Base-by-base conservation (phyloP, 1,139 yeast species). In the Candida gigantensis region DNA sequence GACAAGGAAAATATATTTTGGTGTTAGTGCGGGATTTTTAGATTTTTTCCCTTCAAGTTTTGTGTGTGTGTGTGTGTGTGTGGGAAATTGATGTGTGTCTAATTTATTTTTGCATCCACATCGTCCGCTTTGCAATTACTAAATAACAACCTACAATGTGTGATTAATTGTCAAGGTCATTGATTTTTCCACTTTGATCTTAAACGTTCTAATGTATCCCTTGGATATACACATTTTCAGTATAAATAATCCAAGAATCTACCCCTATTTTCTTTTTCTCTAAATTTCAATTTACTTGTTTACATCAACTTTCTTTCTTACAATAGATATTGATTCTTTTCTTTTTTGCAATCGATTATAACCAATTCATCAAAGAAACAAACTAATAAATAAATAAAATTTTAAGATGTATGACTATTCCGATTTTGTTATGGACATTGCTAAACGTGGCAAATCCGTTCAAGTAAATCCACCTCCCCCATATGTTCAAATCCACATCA, bases 401-500 rank as follows among this genome's bases (percentile, higher is more conserved):
- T 13, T 6, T 23, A 11, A 30, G 13, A 26, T 27, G 27, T 18
- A 30, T 18, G 30, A 12, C 6, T 20, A 20, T 16, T 18, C 26
- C 6, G 14, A 15, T 12, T 33, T 29, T 34, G 19, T 43, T 28
- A 10, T 24, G n/a, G 35, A 41, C 16, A 23, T 44, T 26, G 30
- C 40, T 20, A 44, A 45, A 28, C 42, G 49, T 29, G 81, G 80
- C 57, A 60, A 70, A 36, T 86, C 83, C 13, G 56, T 77, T 28
- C 36, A 50, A 4, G 53, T 76, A 40, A 81, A 81, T 50, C 72
- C 78, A 13, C 58, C 65, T 3, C 54, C 70, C 10, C 34, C 53
- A 6, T 58, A 55, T 3, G 57, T 70, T 37, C 79, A 74, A 43
- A 72, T 79, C 51, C 77, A 74, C 42, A 47, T 81, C 32, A 79